phyloP scores from a whole-genome alignment of 495 filamentous ascomycete species.

The Entonaema liquescens region DNA sequence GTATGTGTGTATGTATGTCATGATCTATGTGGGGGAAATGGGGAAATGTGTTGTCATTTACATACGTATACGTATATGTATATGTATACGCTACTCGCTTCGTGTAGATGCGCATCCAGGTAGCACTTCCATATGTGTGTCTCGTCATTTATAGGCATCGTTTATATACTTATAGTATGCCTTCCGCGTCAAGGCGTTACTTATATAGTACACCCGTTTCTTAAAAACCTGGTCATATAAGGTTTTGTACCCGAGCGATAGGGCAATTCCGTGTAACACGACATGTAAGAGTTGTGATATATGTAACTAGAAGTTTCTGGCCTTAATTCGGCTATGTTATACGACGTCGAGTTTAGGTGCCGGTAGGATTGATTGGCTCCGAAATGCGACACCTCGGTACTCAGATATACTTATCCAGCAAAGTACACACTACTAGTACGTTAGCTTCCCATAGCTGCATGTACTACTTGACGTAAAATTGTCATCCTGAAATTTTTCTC shows the following conservation, averaged over 20 bases:
- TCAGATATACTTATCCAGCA: background rate
- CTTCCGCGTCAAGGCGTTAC: constrained; percentile 7
- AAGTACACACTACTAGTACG: background rate
- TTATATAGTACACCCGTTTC: background rate
- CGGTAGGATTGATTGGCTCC: constrained; percentile 6
- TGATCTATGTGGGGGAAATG: constrained; percentile 27
- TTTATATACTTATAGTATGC: background rate
- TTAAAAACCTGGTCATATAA: constrained; percentile 9
- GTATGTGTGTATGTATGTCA: constrained; percentile 10
- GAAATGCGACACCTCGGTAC: background rate
- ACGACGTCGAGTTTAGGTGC: background rate
- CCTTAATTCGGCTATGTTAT: constrained; percentile 19
- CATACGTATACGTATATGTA: background rate
- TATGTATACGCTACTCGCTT: background rate
- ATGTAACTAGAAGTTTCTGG: constrained; percentile 10
- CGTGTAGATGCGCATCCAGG: background rate
- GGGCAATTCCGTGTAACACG: constrained; percentile 20
- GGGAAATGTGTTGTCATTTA: constrained; percentile 26
- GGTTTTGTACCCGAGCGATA: constrained; percentile 21
- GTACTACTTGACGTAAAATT: background rate
- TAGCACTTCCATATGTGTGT: background rate
- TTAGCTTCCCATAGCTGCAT: background rate
- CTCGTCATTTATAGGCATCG: background rate
- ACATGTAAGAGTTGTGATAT: constrained; percentile 23
- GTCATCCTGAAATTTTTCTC: background rate